phyloP scores from a whole-genome alignment of 768 basidiomycete genomes.

The Rhodotorula sphaerocarpa region DNA sequence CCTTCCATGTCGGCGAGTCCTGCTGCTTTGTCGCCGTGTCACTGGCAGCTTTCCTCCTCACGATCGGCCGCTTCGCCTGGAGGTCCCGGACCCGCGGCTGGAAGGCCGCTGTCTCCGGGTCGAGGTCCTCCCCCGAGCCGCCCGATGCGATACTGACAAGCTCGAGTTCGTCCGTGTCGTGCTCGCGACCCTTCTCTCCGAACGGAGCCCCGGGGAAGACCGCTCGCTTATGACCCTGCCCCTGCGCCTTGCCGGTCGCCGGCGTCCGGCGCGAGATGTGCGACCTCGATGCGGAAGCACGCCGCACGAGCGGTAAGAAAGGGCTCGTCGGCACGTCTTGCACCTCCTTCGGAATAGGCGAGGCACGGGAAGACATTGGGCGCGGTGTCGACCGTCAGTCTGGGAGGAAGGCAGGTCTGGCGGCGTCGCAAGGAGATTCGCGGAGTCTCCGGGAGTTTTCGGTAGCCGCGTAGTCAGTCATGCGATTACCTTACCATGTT shows the following conservation, averaged over 20 bases:
- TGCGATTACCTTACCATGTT: too few relatives aligned
- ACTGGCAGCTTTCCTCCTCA: too few relatives aligned
- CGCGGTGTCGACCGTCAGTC: too few relatives aligned
- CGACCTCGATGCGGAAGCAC: not conserved
- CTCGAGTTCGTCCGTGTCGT: conserved; percentile 14
- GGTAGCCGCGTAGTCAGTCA: too few relatives aligned
- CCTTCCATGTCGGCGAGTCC: too few relatives aligned
- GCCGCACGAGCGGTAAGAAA: conserved; percentile 8
- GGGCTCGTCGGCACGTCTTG: conserved; percentile 11
- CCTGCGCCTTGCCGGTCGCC: not conserved
- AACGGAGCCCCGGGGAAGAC: not conserved
- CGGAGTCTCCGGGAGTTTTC: too few relatives aligned
- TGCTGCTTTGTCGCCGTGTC: too few relatives aligned
- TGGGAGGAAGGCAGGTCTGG: too few relatives aligned
- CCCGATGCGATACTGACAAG: not conserved
- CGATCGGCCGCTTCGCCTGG: not conserved
- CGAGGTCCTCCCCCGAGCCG: not conserved
- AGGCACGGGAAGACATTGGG: conserved; percentile 5
- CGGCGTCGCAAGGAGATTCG: too few relatives aligned
- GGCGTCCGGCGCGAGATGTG: conserved; percentile 4
- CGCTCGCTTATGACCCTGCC: too few relatives aligned
- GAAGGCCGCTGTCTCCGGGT: not conserved
- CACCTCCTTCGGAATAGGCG: not conserved
- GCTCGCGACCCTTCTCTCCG: conserved; percentile 17
- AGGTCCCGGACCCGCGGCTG: not conserved